Conservation (phyloP, 441 rosid species). For the Breynia disticha region DNA sequence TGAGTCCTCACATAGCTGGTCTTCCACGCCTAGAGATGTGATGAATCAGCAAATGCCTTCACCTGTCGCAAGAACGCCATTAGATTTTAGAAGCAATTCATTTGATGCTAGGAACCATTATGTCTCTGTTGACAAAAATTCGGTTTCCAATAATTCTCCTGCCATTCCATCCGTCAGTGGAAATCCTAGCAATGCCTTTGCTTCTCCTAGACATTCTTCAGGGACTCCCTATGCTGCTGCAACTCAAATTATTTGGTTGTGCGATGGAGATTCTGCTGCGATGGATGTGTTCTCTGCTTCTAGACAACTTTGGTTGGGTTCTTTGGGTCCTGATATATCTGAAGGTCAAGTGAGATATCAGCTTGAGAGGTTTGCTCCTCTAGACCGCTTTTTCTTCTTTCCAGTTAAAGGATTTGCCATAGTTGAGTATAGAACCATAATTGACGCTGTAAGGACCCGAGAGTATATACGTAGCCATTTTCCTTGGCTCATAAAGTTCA, state of each 20-base stretch:
- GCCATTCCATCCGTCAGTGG: constrained; percentile 26
- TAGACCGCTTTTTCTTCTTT: constrained; percentile 67
- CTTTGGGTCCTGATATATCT: constrained; percentile 59
- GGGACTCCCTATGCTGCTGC: constrained; percentile 33
- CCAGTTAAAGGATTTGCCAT: constrained; percentile 70
- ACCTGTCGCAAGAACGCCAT: constrained; percentile 47
- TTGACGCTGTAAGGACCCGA: constrained; percentile 84
- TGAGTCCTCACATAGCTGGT: constrained; percentile 52
- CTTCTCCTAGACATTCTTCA: constrained; percentile 54
- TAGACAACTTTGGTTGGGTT: constrained; percentile 78
- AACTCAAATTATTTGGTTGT: constrained; percentile 52
- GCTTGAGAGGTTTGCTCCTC: constrained; percentile 78
- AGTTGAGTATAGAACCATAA: constrained; percentile 77
- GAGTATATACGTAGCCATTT: constrained; percentile 66
- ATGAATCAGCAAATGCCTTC: constrained; percentile 50
- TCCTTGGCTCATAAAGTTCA: constrained; percentile 77
- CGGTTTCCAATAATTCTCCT: constrained; percentile 24
- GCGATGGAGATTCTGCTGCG: constrained; percentile 70
- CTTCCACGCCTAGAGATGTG: constrained; percentile 56
- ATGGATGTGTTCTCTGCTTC: constrained; percentile 81
- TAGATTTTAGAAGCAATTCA: constrained; percentile 53
- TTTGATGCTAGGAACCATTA: constrained; percentile 53
- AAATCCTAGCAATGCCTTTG: constrained; percentile 23
- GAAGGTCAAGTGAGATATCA: constrained; percentile 78
- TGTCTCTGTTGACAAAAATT: constrained; percentile 27